phyloP scores from a whole-genome alignment of 2,329 filamentous ascomycete genomes.

The Colletotrichum tamarilloi region DNA sequence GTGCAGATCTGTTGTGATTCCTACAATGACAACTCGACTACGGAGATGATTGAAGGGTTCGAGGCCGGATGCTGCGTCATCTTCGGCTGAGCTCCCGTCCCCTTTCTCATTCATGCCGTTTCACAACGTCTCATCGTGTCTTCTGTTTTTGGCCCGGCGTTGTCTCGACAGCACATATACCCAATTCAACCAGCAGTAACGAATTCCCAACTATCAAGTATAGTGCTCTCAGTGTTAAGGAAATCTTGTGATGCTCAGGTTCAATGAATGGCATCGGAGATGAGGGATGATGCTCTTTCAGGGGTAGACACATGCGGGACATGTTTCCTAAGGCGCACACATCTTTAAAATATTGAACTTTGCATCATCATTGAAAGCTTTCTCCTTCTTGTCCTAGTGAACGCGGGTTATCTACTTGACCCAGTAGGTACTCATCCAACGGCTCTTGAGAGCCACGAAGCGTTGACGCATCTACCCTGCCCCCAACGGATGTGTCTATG shows the following conservation, averaged over 20 bases:
- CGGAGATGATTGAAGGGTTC: no score
- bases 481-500: background rate
- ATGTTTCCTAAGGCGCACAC: background rate
- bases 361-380: background rate
- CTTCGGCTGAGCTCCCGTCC: background rate
- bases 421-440: background rate
- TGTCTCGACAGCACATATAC: no score
- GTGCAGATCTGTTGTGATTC: slow-evolving; percentile 47
- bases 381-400: background rate
- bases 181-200: background rate
- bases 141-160: no score
- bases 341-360: background rate
- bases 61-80: background rate
- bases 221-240: background rate
- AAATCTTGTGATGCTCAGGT: background rate
- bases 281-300: background rate
- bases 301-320: background rate
- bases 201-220: background rate
- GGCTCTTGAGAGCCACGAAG: background rate
- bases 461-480: background rate
- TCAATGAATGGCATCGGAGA: background rate
- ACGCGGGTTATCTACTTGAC: background rate
- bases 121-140: no score
- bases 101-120: background rate
- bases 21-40: slow-evolving; percentile 35